Percentiles rank a stretch among this genome's conserved stretches.
These are phyloP conservation scores for Nothomitra cinnamomea DNA, from an alignment of 2,329 filamentous ascomycete species.

Conservation along the genomic window DNA sequence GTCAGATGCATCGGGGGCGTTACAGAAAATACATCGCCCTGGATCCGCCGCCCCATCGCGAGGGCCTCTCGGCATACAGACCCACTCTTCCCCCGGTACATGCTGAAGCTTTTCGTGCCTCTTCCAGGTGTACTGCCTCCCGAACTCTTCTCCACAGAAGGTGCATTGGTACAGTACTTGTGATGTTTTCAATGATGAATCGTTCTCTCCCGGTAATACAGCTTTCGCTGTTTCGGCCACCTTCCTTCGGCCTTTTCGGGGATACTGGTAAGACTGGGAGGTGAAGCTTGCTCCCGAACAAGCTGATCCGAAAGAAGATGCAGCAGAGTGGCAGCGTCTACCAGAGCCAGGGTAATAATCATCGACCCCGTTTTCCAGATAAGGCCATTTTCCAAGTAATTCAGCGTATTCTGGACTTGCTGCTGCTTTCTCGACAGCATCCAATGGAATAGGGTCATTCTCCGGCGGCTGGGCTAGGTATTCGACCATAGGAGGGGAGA, in stretches of 20 bases:
- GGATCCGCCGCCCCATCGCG: neutral
- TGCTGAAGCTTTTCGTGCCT: neutral
- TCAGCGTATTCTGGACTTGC: neutral
- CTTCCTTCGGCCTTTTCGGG: neutral
- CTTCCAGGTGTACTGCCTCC: neutral
- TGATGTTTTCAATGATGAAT: no score
- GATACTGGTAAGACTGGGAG: neutral
- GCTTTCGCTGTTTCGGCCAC: no score
- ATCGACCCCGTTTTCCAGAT: no score
- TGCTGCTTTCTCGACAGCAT: neutral
- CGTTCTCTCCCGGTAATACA: no score
- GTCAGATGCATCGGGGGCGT: neutral
- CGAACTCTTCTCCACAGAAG: neutral
- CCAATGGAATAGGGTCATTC: neutral
- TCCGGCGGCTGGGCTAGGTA: neutral
- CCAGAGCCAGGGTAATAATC: neutral
- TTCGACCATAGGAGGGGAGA: neutral
- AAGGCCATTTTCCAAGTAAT: no score
- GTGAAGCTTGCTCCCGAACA: neutral
- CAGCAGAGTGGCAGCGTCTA: no score
- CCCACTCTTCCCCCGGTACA: neutral
- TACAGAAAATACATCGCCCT: neutral
- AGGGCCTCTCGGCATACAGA: neutral
- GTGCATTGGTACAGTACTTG: constrained; percentile 1
- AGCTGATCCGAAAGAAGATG: no score